Evolutionary conservation across 345 rosid genomes (phyloP), one percentile per base, ranked within the genome.

Genomic region (Nephelium lappaceum): DNA sequence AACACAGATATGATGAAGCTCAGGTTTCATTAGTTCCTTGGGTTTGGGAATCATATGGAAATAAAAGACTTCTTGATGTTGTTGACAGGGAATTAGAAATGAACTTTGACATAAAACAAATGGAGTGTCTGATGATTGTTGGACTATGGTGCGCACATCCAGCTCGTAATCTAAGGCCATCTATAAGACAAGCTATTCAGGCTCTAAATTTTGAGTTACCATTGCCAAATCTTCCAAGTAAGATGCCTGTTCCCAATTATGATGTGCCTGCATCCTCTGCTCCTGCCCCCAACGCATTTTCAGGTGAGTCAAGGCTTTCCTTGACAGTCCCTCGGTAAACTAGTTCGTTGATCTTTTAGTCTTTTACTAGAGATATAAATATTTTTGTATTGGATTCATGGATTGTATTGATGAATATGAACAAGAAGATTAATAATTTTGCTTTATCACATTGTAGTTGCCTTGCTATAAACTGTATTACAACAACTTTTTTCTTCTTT

Each of bases 61-160:
- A 60, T 7, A 60, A 21, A 38, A 72, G 62, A 18, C 64, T 25
- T 41, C 27, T 24, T 58, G 74, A 25, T 16, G 74, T 43, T 3
- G 81, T 58, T 31, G 67, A 77, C 11, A 61, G 74, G 75, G 62
- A 15, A 21, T 1, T 63, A 14, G 9, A 23, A 8, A 47, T 18
- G 23, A 70, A 75, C 8, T 77, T 76, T 39, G 45, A 77, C 41
- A 24, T 25, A 18, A 31, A 77, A 10, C 61, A 81, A 53, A 31
- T 77, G 73, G 67, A 18, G 62, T 21, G 72, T 27, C 65, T 58
- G 77, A 21, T 81, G 11, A 41, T 67, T 38, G 83, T 77, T 11
- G 77, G 83, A 38, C 23, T 76, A 19, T 39, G 71, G 79, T 7
- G 82, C 25, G 47, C 79, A 42, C 74, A 80, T 38, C 75, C 76